A percentile compares a stretch with the other conserved stretches of the same genome.
Conservation (phyloP, 139 green algal species). For the Chlamydomonas eustigma region DNA sequence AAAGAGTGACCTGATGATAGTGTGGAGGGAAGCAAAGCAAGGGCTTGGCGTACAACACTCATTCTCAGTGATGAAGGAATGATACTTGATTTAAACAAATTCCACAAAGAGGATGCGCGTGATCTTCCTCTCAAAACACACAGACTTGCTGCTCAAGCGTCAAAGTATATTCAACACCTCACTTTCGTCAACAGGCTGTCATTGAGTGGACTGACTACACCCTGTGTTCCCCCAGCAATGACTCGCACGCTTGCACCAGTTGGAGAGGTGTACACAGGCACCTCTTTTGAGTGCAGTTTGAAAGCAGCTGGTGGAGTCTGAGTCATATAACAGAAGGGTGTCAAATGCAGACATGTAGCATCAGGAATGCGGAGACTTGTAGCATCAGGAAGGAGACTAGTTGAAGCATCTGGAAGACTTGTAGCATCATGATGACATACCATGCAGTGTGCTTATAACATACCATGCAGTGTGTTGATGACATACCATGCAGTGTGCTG, state of each 20-base stretch:
- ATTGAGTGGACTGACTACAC: neutral
- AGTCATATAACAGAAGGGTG: neutral
- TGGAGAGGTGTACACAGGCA: neutral
- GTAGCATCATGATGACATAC: no score
- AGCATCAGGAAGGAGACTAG: no score
- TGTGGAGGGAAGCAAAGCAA: no score
- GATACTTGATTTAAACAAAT: neutral
- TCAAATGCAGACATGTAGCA: neutral
- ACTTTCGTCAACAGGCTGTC: neutral
- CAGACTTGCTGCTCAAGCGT: no score
- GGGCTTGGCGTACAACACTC: neutral
- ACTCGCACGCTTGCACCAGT: neutral
- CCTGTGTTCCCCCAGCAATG: neutral
- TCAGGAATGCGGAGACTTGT: neutral
- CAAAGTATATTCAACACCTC: neutral
- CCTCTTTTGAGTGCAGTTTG: neutral
- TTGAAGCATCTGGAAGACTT: no score
- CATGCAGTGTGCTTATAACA: no score
- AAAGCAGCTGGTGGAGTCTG: neutral
- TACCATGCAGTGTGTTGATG: no score
- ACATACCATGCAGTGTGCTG: no score
- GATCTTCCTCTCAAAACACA: no score
- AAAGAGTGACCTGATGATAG: neutral
- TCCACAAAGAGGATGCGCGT: no score
- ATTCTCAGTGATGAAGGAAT: neutral